Evolutionary conservation across 1,284 basidiomycete genomes (phyloP), one percentile per base, ranked within the genome.

Genomic region (Bjerkandera adusta): DNA sequence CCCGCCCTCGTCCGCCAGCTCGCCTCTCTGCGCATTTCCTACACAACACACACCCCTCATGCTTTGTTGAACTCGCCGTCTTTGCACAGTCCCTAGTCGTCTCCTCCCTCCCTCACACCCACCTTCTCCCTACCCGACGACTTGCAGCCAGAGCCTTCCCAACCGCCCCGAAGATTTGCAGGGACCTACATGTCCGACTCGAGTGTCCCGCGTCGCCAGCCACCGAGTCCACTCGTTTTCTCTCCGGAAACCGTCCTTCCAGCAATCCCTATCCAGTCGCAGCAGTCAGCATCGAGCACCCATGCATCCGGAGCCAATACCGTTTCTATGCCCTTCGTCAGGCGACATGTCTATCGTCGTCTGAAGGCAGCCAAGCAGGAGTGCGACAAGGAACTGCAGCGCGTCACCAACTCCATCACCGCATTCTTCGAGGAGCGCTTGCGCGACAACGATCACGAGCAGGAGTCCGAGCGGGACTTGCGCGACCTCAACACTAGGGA

Each of bases 311-410:
- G 73, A 43, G 74, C 83, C 22, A 85, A 81, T 61, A 87, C 85
- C 47, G 85, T 90, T 44, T 89, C 87, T 46, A 91, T 89, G 86
- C 85, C 90, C 36, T 96, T 94, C 59, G 94, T 98, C 51, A 79
- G 91, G 47, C 83, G 92, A 49, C 95, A 98, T 71, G 92, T 98
- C 59, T 92, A 90, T 38, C 83, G 93, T 57, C 87, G 96, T 46
- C 83, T 98, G 65, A 89, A 89, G 66, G 87, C 87, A 1, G 94
- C 96, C 49, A 99, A 99, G 73, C 84, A 89, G 45, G 89, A 91
- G 56, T 99, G 96, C 72, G 94, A 99, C 77, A 89, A 89, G 69
- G 93, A 97, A 62, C 79, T 99, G 10, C 84, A 87, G 61, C 86
- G 91, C 58, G 90, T 97, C 59, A 90, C 96, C 45, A 86, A 90